These are phyloP conservation scores for Anisodus acutangulus DNA, from an alignment of 257 asterid species.

Conservation along the genomic window DNA sequence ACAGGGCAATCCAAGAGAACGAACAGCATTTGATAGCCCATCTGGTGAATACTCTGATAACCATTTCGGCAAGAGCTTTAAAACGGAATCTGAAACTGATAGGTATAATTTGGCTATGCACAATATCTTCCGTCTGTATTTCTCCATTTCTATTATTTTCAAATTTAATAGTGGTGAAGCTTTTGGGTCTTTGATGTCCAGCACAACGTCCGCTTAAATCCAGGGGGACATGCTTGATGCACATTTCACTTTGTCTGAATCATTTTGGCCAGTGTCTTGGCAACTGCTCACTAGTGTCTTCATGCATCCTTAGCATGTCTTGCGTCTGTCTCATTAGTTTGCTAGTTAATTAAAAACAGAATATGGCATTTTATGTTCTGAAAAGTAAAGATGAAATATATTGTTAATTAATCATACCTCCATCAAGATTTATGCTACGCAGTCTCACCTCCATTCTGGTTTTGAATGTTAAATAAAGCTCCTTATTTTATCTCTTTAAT, in stretches of 20 bases:
- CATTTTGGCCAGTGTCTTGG: background rate
- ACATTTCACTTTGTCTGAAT: slow-evolving; percentile 22
- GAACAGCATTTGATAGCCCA: slow-evolving; percentile 64
- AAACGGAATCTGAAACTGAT: slow-evolving; percentile 72
- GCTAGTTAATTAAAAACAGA: background rate
- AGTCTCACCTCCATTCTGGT: slow-evolving; percentile 7
- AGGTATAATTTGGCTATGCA: slow-evolving; percentile 51
- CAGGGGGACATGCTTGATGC: background rate
- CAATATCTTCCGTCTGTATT: slow-evolving; percentile 29
- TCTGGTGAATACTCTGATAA: slow-evolving; percentile 63
- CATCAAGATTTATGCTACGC: background rate
- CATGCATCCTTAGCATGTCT: background rate
- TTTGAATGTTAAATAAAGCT: slow-evolving; percentile 23
- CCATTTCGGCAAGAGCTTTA: slow-evolving; percentile 68
- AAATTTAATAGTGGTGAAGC: slow-evolving; percentile 14
- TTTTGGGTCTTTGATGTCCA: background rate
- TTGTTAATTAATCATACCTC: background rate
- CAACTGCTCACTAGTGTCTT: slow-evolving; percentile 15
- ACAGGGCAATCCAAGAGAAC: slow-evolving; percentile 69
- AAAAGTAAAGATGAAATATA: slow-evolving; percentile 2
- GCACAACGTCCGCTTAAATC: background rate
- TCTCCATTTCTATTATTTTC: slow-evolving; percentile 25
- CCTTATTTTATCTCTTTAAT: slow-evolving; percentile 16
- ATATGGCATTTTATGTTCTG: background rate
- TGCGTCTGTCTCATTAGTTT: slow-evolving; percentile 11